Base-by-base conservation (phyloP, 805 yeast genomes). In the Ogataea allantospora region DNA sequence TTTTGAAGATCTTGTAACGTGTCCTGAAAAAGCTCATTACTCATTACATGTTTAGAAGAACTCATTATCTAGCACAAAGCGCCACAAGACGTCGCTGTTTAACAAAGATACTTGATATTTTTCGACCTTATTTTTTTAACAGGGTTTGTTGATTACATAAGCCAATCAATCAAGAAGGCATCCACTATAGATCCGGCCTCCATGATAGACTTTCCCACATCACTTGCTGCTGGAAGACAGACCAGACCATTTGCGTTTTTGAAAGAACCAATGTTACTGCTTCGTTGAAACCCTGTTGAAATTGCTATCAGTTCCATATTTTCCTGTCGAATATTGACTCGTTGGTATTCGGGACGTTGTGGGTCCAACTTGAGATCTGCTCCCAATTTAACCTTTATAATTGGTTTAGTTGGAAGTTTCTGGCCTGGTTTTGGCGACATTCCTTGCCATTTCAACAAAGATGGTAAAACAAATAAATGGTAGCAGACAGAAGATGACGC, bases 401-500 rank as follows among this genome's bases (percentile, higher is more conserved):
- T 51, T 1, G 70, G 65, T 6, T 58, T 46, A 2, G 49, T 14
- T 2, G 67, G 63, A 1, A 58, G 33, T 3, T 30, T 29, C 2
- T 26, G 23, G 27, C 28, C 45, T 13, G n/a, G 34, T 2, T 14
- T 35, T 29, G 38, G 36, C 7, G 37, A 31, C 3, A 48, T 23
- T 0, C 75, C 75, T n/a, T 65, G 54, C 43, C 57, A 58, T 41
- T 62, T 55, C 25, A 67, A 46, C 19, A 73, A 28, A 3, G 75
- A 64, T 1, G 77, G 75, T 9, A 69, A 55, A 0, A 71, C 78
- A 55, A 75, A 74, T 16, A 75, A 46, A 38, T 68, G 60, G 35
- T 65, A 58, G 30, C 77, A 70, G 1, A 73, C 79, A 4, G 65
- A 57, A 1, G 76, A 76, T 4, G 78, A 72, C 0, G 76, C 79